These are phyloP conservation scores for Hirsutella rhossiliensis DNA, from an alignment of 2,329 filamentous ascomycete species.

Conservation along the genomic window DNA sequence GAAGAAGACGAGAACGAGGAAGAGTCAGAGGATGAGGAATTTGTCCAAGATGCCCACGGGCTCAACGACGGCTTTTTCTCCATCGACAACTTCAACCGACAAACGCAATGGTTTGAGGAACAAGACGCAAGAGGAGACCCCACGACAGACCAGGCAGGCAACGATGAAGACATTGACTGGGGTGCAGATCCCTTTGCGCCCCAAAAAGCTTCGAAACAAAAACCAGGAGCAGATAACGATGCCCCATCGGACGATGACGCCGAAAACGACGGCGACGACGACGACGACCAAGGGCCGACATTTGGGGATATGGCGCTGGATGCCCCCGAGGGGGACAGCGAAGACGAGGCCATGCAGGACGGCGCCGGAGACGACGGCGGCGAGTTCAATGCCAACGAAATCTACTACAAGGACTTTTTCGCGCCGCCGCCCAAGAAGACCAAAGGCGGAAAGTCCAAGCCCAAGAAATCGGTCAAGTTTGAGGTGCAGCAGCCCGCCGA, in stretches of 20 bases:
- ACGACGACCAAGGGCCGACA: slow-evolving; percentile 68
- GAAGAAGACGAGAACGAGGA: slow-evolving; percentile 22
- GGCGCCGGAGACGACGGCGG: slow-evolving; percentile 44
- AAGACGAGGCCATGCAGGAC: slow-evolving; percentile 49
- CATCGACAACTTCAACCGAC: slow-evolving; percentile 93
- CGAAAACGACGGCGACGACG: slow-evolving; percentile 48
- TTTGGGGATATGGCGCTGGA: slow-evolving; percentile 71
- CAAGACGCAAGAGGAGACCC: slow-evolving; percentile 69
- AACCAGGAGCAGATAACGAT: slow-evolving; percentile 34
- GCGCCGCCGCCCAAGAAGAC: slow-evolving; percentile 69
- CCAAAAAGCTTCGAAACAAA: slow-evolving; percentile 13
- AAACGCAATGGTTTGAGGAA: slow-evolving; percentile 79
- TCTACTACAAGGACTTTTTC: slow-evolving; percentile 91
- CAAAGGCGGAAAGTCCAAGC: slow-evolving; percentile 34
- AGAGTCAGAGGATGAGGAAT: slow-evolving; percentile 32
- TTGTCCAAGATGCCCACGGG: slow-evolving; percentile 55
- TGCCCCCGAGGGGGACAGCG: slow-evolving; percentile 55
- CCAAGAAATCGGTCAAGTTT: slow-evolving; percentile 26
- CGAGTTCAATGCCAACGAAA: slow-evolving; percentile 67
- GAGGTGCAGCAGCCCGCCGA: slow-evolving; percentile 37
- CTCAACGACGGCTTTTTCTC: slow-evolving; percentile 98
- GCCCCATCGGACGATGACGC: slow-evolving; percentile 32
- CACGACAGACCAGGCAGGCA: slow-evolving; percentile 61
- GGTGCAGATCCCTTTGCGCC: slow-evolving; percentile 57
- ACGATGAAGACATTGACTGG: slow-evolving; percentile 86